Evolutionary conservation across 768 basidiomycete genomes (phyloP), one percentile per base, ranked within the genome.

Genomic region (Termitomyces eurrhizus): DNA sequence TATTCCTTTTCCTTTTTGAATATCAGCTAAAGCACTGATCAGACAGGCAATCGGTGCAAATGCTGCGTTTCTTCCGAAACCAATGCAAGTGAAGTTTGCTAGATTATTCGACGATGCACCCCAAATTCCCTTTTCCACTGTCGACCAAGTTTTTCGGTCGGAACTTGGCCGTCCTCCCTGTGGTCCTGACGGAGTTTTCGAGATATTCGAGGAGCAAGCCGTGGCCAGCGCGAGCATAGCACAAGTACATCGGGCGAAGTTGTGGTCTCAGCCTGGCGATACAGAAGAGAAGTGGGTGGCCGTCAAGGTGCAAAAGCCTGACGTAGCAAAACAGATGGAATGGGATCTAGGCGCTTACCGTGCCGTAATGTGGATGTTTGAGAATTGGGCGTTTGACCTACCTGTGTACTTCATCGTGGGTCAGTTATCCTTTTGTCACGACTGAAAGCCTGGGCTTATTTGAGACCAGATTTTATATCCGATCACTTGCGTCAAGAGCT

Each of bases 271-370:
- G 32, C 66, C 74, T 6, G 77, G 73, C 12, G 76, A 79, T 55
- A 71, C 71, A 9, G 76, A 77, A 58, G 80, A 76, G 36, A 76
- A 82, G 39, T 89, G 88, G 83, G 94, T 98, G 1, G 95, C 95
- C 0, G 95, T 98, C 62, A 98, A 98, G 75, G 79, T 92, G 24
- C 93, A 97, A 76, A 96, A 95, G 67, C 93, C 93, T 2, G 89
- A 86, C 37, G 92, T 98, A 7, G 81, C 80, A 54, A 91, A 83
- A 65, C 95, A 97, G 75, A 88, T 90, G 76, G 86, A 91, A 63
- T 93, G 88, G 84, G 92, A 94, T 68, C 75, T 94, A 13, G 86
- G 79, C 35, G 85, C 82, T 3, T 91, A 85, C 68, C 75, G 83
- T n/a, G 64, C 77, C 4, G 88, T 89, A 3, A 90, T 90, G 87